Evolutionary conservation across 306 rosid species (phyloP).

Genomic region (Pyrus betulifolia): DNA sequence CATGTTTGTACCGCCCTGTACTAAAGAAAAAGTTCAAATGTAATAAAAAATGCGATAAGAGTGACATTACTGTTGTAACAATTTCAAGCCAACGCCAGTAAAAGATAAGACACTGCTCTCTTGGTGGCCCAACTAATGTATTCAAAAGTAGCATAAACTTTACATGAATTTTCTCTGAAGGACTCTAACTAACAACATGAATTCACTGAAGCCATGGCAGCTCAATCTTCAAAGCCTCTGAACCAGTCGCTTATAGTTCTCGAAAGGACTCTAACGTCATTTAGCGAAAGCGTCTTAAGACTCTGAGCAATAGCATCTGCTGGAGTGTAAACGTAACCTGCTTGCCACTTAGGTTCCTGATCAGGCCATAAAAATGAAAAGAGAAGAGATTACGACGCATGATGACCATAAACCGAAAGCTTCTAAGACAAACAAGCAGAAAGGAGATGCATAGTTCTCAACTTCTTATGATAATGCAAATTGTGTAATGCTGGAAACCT

Average conservation of each 20-base stretch:
- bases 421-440: not conserved
- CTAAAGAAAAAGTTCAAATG: too few species aligned
- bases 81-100: not conserved
- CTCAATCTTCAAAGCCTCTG: slow-evolving; percentile 47
- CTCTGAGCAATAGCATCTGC: slow-evolving; percentile 88
- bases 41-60: too few species aligned
- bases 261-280: slow-evolving; percentile 52
- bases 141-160: not conserved
- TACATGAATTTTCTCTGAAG: not conserved
- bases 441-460: not conserved
- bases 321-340: slow-evolving; percentile 72
- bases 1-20: too few species aligned
- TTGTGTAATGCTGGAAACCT: not conserved
- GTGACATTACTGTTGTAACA: too few species aligned
- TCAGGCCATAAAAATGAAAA: slow-evolving; percentile 1
- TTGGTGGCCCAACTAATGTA: not conserved
- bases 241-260: slow-evolving; percentile 67
- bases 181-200: not conserved
- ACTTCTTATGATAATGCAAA: not conserved
- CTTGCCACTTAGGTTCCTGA: slow-evolving; percentile 94
- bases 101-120: not conserved
- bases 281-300: slow-evolving; percentile 60
- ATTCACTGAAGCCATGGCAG: not conserved
- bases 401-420: not conserved
- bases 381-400: not conserved